Base-by-base conservation (phyloP, 106 monocot genomes). In the Dendrobium catenatum region DNA sequence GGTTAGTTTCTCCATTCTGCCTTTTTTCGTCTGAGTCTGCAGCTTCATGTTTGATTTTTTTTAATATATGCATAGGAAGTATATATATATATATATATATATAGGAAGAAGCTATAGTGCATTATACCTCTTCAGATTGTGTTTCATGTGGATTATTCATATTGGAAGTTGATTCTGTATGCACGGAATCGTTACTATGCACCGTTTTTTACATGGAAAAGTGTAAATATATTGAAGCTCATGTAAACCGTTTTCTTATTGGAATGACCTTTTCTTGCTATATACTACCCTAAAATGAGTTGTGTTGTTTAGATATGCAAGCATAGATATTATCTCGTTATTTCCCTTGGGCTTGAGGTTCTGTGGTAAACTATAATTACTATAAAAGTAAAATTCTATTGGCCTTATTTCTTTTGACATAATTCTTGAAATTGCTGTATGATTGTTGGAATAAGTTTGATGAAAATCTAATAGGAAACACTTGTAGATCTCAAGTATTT, bases 1-100 rank as follows among this genome's bases (percentile, higher is more conserved):
- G 90, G 96, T 97, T 84, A 82, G 86, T 83, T 20, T 81, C 43
- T 42, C 2, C 5, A 68, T 1, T 37, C 37, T 76, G 27, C 44
- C 8, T 75, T 42, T 42, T 44, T 75, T 43, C 44, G 44, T 43
- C 43, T n/a, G 15, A 16, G 37, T 33, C 15, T 37, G 16, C 15
- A 3, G 13, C 27, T 72, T 0, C 13, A 41, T 40, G 37, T 3
- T 40, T 17, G 3, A 33, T 33, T 18, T 51, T 51, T 51, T 27
- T 27, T 27, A 27, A 27, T 27, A 27, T 27, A 27, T 27, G 27
- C 27, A 27, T 27, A 27, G 27, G 27, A 27, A 27, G 27, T 27
- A 27, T 27, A 27, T 27, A 27, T 27, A 27, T 27, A 27, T 27
- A 27, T 27, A 27, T 27, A 27, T 27, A 27, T 27, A 27, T 27